Conservation (phyloP, 1,139 yeast species). For the Yamadazyma epiphylla region DNA sequence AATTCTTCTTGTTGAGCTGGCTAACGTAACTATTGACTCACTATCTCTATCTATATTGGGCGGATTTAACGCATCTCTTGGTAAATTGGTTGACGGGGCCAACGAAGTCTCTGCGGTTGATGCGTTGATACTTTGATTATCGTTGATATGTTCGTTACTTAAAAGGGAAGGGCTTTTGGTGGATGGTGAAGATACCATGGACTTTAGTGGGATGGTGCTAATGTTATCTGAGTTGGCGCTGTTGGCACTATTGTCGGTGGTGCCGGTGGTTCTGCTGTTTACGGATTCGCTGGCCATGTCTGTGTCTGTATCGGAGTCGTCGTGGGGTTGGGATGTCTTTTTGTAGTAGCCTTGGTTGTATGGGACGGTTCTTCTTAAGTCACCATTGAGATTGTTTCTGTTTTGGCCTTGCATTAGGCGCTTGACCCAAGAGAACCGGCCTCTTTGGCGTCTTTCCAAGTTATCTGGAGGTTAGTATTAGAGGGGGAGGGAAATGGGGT, state of each 20-base stretch:
- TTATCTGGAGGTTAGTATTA: slow-evolving; percentile 7
- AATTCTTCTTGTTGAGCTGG: slow-evolving; percentile 46
- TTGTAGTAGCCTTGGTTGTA: slow-evolving; percentile 10
- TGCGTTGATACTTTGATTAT: slow-evolving; percentile 35
- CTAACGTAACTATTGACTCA: slow-evolving; percentile 52
- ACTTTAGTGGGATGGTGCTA: slow-evolving; percentile 51
- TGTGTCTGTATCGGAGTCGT: slow-evolving; percentile 4
- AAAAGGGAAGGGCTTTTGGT: slow-evolving; percentile 41
- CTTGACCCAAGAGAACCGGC: slow-evolving; percentile 45
- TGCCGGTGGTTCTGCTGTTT: background rate
- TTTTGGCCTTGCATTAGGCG: slow-evolving; percentile 45
- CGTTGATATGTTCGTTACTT: slow-evolving; percentile 36
- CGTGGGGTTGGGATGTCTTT: slow-evolving; percentile 1
- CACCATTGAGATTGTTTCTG: slow-evolving; percentile 16
- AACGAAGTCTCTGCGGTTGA: slow-evolving; percentile 54
- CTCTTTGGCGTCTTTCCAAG: slow-evolving; percentile 23
- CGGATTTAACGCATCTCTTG: slow-evolving; percentile 10
- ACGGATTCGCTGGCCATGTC: slow-evolving; percentile 4
- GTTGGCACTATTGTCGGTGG: too few species aligned
- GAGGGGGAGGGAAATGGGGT: background rate
- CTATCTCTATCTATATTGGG: slow-evolving; percentile 37
- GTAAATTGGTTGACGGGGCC: slow-evolving; percentile 24
- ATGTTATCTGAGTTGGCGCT: slow-evolving; percentile 25
- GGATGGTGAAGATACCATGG: slow-evolving; percentile 48
- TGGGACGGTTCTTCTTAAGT: slow-evolving; percentile 2